These are phyloP conservation scores for Wallacemonas sp. DNA, from an alignment of 208 protist species.

Conservation along the genomic window DNA sequence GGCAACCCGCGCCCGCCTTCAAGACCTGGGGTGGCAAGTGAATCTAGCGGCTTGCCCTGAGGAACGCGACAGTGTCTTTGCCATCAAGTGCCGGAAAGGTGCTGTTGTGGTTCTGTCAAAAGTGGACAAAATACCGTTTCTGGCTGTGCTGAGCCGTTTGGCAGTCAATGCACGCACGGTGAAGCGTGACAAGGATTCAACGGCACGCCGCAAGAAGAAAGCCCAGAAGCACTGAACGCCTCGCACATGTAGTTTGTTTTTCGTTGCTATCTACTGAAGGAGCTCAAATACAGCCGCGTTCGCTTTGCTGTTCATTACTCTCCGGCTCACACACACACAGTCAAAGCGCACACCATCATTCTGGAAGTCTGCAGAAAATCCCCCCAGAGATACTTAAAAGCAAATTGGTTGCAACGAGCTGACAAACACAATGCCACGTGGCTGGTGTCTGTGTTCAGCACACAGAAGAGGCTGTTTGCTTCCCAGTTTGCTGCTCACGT, in stretches of 20 bases:
- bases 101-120: conserved; percentile 17
- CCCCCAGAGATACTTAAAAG: too few species aligned
- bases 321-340: too few species aligned
- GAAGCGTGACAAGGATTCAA: conserved; percentile 1
- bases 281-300: too few species aligned
- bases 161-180: conserved; percentile 1
- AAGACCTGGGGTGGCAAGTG: neutral
- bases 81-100: conserved; percentile 1
- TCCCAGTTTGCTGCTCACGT: neutral
- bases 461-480: neutral
- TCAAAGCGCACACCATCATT: too few species aligned
- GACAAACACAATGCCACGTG: too few species aligned
- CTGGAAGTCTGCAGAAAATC: too few species aligned
- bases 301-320: too few species aligned
- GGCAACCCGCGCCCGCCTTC: neutral
- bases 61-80: neutral
- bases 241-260: neutral
- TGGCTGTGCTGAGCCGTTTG: conserved; percentile 14
- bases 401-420: too few species aligned
- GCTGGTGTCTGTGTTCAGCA: too few species aligned
- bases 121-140: conserved; percentile 22
- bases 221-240: neutral
- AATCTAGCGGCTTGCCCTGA: neutral
- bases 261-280: neutral
- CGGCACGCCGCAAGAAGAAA: neutral